These are phyloP conservation scores for Hypericum androsaemum DNA, from an alignment of 345 rosid species.

Conservation along the genomic window DNA sequence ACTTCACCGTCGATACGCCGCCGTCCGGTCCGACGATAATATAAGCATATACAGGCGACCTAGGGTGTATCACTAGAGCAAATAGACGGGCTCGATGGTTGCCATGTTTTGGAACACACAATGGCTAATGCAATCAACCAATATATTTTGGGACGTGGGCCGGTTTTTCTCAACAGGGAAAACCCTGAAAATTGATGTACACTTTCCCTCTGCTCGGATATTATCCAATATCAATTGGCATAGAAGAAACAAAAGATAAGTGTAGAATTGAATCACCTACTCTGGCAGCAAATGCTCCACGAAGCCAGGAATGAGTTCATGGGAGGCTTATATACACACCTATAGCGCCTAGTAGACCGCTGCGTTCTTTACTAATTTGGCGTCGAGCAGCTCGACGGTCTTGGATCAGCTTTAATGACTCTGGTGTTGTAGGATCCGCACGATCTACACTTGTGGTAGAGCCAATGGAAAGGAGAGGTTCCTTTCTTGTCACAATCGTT, in stretches of 20 bases:
- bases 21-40: no score
- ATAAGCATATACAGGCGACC: no score
- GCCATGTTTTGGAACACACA: no score
- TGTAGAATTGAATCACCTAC: slow-evolving; percentile 3
- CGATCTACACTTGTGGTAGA: slow-evolving; percentile 63
- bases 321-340: slow-evolving; percentile 4
- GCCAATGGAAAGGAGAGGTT: slow-evolving; percentile 63
- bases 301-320: neutral
- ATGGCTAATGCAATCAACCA: no score
- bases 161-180: no score
- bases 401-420: slow-evolving; percentile 42
- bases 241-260: slow-evolving; percentile 2
- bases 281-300: slow-evolving; percentile 4
- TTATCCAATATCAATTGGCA: neutral
- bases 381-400: slow-evolving; percentile 13
- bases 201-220: neutral
- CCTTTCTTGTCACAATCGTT: slow-evolving; percentile 75
- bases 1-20: no score
- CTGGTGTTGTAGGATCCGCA: slow-evolving; percentile 90
- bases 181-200: no score
- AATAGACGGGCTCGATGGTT: no score
- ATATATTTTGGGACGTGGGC: no score
- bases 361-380: slow-evolving; percentile 7
- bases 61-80: no score
- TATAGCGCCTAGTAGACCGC: neutral